A percentile compares a stretch with the other conserved stretches of the same genome.
phyloP scores from a whole-genome alignment of 2,329 filamentous ascomycete species.

The Colletotrichum sp. region DNA sequence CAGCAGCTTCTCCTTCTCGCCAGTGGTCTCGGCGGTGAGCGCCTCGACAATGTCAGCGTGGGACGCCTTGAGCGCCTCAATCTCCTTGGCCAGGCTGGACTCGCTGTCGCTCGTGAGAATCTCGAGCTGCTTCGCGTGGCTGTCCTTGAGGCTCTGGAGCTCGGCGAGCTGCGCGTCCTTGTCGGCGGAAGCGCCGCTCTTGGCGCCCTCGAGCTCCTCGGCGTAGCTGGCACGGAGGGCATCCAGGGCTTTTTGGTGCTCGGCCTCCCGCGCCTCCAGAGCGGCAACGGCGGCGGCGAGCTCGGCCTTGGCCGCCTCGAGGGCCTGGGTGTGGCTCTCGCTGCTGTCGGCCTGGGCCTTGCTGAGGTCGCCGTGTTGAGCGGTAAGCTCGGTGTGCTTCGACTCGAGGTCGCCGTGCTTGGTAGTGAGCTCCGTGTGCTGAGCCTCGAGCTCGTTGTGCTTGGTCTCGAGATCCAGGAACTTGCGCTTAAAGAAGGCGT shows the following conservation, averaged over 20 bases:
- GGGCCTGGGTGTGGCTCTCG: constrained; percentile 43
- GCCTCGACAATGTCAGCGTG: constrained; percentile 47
- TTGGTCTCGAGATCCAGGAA: constrained; percentile 64
- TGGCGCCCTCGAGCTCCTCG: constrained; percentile 61
- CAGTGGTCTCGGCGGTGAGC: constrained; percentile 44
- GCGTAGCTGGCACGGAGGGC: constrained; percentile 61
- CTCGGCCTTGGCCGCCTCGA: constrained; percentile 47
- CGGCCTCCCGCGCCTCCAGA: constrained; percentile 54
- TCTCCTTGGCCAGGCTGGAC: constrained; percentile 40
- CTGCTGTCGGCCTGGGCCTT: constrained; percentile 34
- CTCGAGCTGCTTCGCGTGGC: constrained; percentile 55
- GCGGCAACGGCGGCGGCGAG: constrained; percentile 48
- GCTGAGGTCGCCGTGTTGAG: constrained; percentile 33
- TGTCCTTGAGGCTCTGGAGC: constrained; percentile 58
- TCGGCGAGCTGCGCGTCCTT: constrained; percentile 52
- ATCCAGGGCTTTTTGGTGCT: constrained; percentile 59
- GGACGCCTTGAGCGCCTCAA: constrained; percentile 45
- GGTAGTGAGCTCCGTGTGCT: constrained; percentile 29
- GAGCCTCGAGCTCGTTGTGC: constrained; percentile 53
- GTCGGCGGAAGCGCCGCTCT: constrained; percentile 55
- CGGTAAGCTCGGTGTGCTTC: constrained; percentile 32
- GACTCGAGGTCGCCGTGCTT: constrained; percentile 44
- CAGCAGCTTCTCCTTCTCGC: constrained; percentile 39
- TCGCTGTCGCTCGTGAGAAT: constrained; percentile 47
- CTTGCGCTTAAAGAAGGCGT: constrained; percentile 68